These are phyloP conservation scores for Skeletonema grethae DNA, from an alignment of 108 stramenopile species.

Conservation along the genomic window DNA sequence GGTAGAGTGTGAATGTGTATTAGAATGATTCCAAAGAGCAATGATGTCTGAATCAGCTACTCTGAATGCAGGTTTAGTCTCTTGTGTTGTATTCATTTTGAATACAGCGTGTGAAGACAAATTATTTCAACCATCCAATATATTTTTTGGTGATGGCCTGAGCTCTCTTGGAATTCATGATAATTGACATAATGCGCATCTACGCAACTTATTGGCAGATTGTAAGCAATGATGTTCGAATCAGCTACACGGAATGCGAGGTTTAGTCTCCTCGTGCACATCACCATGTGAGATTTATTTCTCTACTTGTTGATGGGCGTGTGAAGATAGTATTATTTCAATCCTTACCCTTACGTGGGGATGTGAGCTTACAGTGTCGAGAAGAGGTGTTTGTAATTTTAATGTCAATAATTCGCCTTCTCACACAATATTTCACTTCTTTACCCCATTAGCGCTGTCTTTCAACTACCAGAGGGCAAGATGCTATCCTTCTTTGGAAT, in stretches of 20 bases:
- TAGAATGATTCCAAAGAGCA: slow-evolving; percentile 13
- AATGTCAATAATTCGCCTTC: not conserved
- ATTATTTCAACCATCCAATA: not conserved
- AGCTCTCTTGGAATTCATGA: no score
- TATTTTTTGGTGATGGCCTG: not conserved
- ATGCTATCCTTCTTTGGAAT: slow-evolving; percentile 80
- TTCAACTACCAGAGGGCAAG: slow-evolving; percentile 75
- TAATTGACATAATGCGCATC: no score
- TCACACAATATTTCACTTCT: not conserved
- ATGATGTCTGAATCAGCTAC: slow-evolving; percentile 44
- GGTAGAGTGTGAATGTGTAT: not conserved
- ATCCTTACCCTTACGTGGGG: not conserved
- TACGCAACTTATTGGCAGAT: no score
- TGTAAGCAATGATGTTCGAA: slow-evolving; percentile 14
- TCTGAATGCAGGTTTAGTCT: slow-evolving; percentile 40
- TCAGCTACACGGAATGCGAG: slow-evolving; percentile 6
- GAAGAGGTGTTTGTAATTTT: not conserved
- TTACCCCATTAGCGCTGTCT: slow-evolving; percentile 51
- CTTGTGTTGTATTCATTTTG: slow-evolving; percentile 17
- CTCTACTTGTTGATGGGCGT: not conserved
- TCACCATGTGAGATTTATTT: not conserved
- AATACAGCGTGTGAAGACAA: not conserved
- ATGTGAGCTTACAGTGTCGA: slow-evolving; percentile 3
- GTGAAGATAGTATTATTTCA: slow-evolving; percentile 11
- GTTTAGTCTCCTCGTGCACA: slow-evolving; percentile 11